These are phyloP conservation scores for Salix exigua DNA, from an alignment of 345 rosid species.

Conservation along the genomic window DNA sequence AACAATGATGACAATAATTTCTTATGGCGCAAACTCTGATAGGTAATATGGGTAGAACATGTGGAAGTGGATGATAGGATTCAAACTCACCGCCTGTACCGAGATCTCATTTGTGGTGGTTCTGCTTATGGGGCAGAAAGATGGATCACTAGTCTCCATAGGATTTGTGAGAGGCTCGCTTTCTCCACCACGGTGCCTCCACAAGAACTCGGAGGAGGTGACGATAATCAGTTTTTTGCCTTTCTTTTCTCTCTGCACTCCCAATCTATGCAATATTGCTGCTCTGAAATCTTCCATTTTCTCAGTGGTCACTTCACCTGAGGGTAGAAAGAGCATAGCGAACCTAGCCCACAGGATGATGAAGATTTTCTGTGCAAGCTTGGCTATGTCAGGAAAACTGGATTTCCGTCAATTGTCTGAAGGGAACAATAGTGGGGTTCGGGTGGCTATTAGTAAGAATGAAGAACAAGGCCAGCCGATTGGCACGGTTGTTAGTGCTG, in stretches of 20 bases:
- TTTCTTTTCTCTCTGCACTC: not conserved
- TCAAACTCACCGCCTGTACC: slow-evolving; percentile 48
- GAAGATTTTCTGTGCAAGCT: slow-evolving; percentile 41
- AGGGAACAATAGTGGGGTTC: slow-evolving; percentile 44
- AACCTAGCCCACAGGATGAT: slow-evolving; percentile 66
- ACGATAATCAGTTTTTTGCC: not conserved
- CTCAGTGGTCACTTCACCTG: slow-evolving; percentile 22
- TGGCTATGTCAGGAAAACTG: slow-evolving; percentile 49
- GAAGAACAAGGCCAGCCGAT: slow-evolving; percentile 42
- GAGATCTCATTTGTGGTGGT: slow-evolving; percentile 35
- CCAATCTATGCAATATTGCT: too few species aligned
- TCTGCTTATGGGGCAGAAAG: slow-evolving; percentile 62
- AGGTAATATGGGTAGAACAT: slow-evolving; percentile 86
- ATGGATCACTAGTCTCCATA: slow-evolving; percentile 52
- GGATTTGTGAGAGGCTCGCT: slow-evolving; percentile 59
- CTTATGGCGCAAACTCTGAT: not conserved
- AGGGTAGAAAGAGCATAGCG: slow-evolving; percentile 47
- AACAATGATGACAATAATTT: not conserved
- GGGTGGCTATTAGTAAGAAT: slow-evolving; percentile 44
- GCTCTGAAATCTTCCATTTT: not conserved
- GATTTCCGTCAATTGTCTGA: slow-evolving; percentile 48
- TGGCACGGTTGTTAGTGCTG: slow-evolving; percentile 55
- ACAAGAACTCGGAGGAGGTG: slow-evolving; percentile 40
- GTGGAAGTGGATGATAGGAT: slow-evolving; percentile 59
- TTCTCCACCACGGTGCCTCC: slow-evolving; percentile 17